Base-by-base conservation (phyloP, 352 stramenopile genomes). In the Globisporangium barbulae region DNA sequence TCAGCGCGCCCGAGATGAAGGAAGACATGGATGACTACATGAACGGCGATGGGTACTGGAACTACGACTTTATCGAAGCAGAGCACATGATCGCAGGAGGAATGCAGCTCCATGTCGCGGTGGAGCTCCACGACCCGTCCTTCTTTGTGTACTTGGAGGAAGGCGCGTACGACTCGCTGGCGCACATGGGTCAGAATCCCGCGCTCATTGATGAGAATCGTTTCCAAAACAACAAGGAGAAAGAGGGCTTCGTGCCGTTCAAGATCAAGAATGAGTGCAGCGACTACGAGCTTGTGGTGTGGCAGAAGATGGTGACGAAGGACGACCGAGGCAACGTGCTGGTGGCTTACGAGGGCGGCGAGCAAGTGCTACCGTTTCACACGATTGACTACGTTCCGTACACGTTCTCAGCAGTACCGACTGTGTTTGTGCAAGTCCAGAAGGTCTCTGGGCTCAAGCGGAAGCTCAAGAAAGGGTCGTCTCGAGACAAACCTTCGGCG, bases 251-350 rank as follows among this genome's bases (percentile, higher is more conserved):
- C 47, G 82, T 93, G 9, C 83, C 82, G 13, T 93, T 78, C 64
- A 88, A 83, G 50, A 79, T 94, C 47, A 90, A 91, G 59, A 94
- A 94, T 58, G 86, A 93, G 60, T 94, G 86, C 59, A 91, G 76
- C 42, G 83, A 83, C 19, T 73, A 91, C 28, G 81, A 87, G 41
- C 68, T 93, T 5, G 66, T 93, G 39, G 78, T 94, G 31, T 94
- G 86, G 86, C 86, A 94, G 53, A 90, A 91, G 61, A 90, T 78
- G 15, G 54, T 88, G 30, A 70, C 79, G 28, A 81, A 73, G 37
- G 79, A 90, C 52, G 76, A 72, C 21, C 80, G 72, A 19, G 76
- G 75, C 19, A 81, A 78, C 33, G 33, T 81, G 5, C 67, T 61
- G 4, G 68, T 83, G 37, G 67, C 74, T 0, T 94, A 79, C 57